These are phyloP conservation scores for Blepharisma stoltei DNA, from an alignment of 73 alveolate species.

Conservation along the genomic window DNA sequence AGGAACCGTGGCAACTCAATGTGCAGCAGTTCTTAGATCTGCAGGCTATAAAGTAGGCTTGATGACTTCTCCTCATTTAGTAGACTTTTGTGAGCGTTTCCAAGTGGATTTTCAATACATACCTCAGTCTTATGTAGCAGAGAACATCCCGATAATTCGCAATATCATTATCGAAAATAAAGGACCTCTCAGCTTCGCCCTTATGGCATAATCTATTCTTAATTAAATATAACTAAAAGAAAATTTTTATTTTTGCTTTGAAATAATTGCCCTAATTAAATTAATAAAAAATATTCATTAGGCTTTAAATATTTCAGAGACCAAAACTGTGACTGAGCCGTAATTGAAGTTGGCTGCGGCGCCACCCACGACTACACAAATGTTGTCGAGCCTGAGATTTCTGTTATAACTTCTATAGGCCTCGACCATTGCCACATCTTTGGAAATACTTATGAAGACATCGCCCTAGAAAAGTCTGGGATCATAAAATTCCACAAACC, in stretches of 20 bases:
- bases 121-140: slow-evolving; percentile 54
- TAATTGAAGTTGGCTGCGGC: slow-evolving; percentile 87
- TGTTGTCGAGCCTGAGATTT: slow-evolving; percentile 54
- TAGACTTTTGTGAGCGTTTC: slow-evolving; percentile 74
- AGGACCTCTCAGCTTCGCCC: slow-evolving; percentile 38
- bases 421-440: slow-evolving; percentile 73
- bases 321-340: slow-evolving; percentile 64
- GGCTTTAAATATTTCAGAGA: slow-evolving; percentile 59
- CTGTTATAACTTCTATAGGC: slow-evolving; percentile 80
- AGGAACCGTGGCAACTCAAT: slow-evolving; percentile 72
- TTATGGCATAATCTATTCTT: too few relatives aligned
- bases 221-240: too few relatives aligned
- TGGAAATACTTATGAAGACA: slow-evolving; percentile 69
- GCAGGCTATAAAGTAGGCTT: slow-evolving; percentile 70
- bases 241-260: too few relatives aligned
- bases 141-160: slow-evolving; percentile 31
- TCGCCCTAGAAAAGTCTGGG: slow-evolving; percentile 77
- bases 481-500: slow-evolving; percentile 64
- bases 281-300: too few relatives aligned
- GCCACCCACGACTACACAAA: slow-evolving; percentile 83
- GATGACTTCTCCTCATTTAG: slow-evolving; percentile 78
- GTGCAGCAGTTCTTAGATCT: slow-evolving; percentile 45
- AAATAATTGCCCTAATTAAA: too few relatives aligned
- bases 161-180: slow-evolving; percentile 40
- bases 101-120: slow-evolving; percentile 49